These are phyloP conservation scores for Mycocentrospora acerina DNA, from an alignment of 2,329 filamentous ascomycete species.

Conservation along the genomic window DNA sequence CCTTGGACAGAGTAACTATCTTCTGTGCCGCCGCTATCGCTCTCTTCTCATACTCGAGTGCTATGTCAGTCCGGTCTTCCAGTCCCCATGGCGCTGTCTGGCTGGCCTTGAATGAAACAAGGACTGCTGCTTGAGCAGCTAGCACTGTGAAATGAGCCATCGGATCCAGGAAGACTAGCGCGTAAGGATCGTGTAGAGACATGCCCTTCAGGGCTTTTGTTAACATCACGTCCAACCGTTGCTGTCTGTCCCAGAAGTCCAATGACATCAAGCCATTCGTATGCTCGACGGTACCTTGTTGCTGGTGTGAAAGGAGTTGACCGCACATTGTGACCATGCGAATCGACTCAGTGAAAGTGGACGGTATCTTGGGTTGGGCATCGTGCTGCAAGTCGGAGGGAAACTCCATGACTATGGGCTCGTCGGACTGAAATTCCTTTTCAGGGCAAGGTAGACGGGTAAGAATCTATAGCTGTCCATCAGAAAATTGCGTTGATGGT, in stretches of 20 bases:
- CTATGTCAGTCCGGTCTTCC: not conserved
- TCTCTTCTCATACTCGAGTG: constrained; percentile 1
- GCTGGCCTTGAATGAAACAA: constrained; percentile 1
- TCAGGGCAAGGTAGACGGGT: constrained; percentile 4
- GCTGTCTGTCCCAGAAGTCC: constrained; percentile 2
- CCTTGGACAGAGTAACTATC: constrained; percentile 2
- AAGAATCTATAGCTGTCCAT: not conserved
- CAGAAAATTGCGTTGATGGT: not conserved
- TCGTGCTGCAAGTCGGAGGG: not conserved
- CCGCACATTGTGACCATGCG: constrained; percentile 3
- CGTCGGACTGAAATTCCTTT: constrained; percentile 6
- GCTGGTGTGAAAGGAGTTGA: constrained; percentile 2
- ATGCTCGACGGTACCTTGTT: constrained; percentile 4
- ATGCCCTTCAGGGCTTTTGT: constrained; percentile 1
- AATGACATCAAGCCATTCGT: constrained; percentile 1
- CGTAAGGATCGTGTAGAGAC: constrained; percentile 3
- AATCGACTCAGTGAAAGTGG: constrained; percentile 4
- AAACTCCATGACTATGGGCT: constrained; percentile 1
- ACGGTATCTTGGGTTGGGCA: not conserved
- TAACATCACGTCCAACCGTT: constrained; percentile 2
- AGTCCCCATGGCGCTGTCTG: constrained; percentile 4
- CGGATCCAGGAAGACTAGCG: constrained; percentile 3
- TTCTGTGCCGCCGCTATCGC: constrained; percentile 2
- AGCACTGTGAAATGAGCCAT: constrained; percentile 4
- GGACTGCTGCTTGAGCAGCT: constrained; percentile 1